These are phyloP conservation scores for Cystofilobasidium bisporidii DNA, from an alignment of 768 basidiomycete species.

Conservation along the genomic window DNA sequence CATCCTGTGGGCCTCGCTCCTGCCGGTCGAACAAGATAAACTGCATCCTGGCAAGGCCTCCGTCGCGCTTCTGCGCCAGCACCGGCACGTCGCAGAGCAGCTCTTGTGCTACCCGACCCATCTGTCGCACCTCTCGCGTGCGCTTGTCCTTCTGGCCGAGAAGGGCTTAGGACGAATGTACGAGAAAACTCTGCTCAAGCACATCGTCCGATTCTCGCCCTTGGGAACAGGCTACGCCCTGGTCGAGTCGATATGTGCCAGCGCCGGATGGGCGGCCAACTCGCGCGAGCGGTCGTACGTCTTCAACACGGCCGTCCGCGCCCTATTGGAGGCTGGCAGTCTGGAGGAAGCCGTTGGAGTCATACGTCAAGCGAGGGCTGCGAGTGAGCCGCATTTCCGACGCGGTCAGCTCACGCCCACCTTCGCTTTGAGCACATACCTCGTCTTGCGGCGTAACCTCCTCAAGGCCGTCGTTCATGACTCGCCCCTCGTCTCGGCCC, in stretches of 20 bases:
- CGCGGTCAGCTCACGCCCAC: background rate
- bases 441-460: background rate
- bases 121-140: background rate
- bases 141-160: background rate
- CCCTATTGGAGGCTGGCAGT: background rate
- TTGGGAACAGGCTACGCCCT: background rate
- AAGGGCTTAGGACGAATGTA: background rate
- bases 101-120: background rate
- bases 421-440: background rate
- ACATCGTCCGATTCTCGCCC: background rate
- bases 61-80: background rate
- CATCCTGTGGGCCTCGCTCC: slow-evolving; percentile 2
- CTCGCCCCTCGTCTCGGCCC: background rate
- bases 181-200: background rate
- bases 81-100: background rate
- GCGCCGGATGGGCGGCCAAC: background rate
- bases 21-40: background rate
- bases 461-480: background rate
- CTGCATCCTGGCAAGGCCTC: background rate
- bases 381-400: background rate
- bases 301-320: background rate
- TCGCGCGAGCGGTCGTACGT: background rate
- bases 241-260: background rate
- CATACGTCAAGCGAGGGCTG: background rate
- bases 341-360: background rate